A percentile compares a stretch with the other conserved stretches of the same genome.
Conservation (phyloP, 768 basidiomycete species). For the Suillus variegatus region DNA sequence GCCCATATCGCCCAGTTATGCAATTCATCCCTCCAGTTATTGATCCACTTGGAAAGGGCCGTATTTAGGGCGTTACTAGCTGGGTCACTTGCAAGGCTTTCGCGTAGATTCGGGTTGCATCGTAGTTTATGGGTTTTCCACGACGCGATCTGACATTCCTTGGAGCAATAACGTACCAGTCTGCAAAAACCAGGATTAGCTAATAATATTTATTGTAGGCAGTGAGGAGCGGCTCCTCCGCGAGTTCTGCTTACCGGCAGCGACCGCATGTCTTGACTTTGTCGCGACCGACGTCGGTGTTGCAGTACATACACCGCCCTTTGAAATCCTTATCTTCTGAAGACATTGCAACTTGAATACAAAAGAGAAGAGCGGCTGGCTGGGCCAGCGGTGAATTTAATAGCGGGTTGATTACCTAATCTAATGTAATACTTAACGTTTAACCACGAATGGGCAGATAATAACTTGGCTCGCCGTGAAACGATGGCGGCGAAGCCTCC, state of each 20-base stretch:
- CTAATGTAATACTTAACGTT: neutral
- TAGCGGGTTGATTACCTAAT: neutral
- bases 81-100: slow-evolving; percentile 16
- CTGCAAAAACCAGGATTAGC: slow-evolving; percentile 10
- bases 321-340: slow-evolving; percentile 20
- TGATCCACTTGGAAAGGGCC: slow-evolving; percentile 28
- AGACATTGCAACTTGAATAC: neutral
- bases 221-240: neutral
- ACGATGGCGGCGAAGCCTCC: slow-evolving; percentile 61
- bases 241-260: slow-evolving; percentile 21
- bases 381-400: neutral
- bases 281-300: slow-evolving; percentile 21
- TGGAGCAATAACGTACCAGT: slow-evolving; percentile 32
- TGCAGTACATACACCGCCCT: slow-evolving; percentile 27
- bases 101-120: slow-evolving; percentile 15
- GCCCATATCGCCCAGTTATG: slow-evolving; percentile 21
- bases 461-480: slow-evolving; percentile 21
- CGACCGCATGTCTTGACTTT: slow-evolving; percentile 27
- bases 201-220: neutral
- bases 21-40: slow-evolving; percentile 23
- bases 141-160: slow-evolving; percentile 28
- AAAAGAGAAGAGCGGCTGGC: neutral
- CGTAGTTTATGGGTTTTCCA: slow-evolving; percentile 31
- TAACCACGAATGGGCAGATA: neutral
- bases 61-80: slow-evolving; percentile 19